Evolutionary conservation across 768 basidiomycete genomes (phyloP).

Genomic region (Psilocybe sp.): DNA sequence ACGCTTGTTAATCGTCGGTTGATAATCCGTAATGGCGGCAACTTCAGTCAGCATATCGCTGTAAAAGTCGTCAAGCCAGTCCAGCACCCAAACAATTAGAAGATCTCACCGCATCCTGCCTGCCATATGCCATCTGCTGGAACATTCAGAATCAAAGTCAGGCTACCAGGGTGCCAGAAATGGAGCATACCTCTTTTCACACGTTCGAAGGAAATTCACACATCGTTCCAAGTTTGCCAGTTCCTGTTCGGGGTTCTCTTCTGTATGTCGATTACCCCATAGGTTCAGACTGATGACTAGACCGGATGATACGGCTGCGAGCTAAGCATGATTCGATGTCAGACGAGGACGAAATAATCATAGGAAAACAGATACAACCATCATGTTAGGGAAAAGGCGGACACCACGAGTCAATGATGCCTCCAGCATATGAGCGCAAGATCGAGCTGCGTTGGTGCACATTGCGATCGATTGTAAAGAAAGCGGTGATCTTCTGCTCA

Average conservation of each 20-base stretch:
- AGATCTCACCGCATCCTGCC: slow-evolving; percentile 34
- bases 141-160: too few species aligned
- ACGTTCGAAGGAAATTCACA: slow-evolving; percentile 38
- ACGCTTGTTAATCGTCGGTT: slow-evolving; percentile 42
- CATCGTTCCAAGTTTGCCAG: slow-evolving; percentile 51
- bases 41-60: slow-evolving; percentile 64
- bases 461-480: slow-evolving; percentile 60
- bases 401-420: slow-evolving; percentile 33
- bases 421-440: slow-evolving; percentile 66
- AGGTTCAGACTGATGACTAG: slow-evolving; percentile 59
- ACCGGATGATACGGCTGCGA: slow-evolving; percentile 30
- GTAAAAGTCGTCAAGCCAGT: slow-evolving; percentile 7
- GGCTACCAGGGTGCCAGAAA: not conserved
- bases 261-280: slow-evolving; percentile 47
- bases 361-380: slow-evolving; percentile 17
- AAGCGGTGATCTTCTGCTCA: slow-evolving; percentile 36
- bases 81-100: slow-evolving; percentile 10
- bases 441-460: slow-evolving; percentile 70
- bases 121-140: slow-evolving; percentile 32
- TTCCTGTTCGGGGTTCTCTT: slow-evolving; percentile 34
- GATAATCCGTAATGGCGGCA: slow-evolving; percentile 50
- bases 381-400: slow-evolving; percentile 7
- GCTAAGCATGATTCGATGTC: slow-evolving; percentile 21
- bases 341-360: not conserved
- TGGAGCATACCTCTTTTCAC: slow-evolving; percentile 28